A percentile compares a stretch with the other conserved stretches of the same genome.
Conservation (phyloP, 768 basidiomycete genomes). For the Melanogaster broomeanus region DNA sequence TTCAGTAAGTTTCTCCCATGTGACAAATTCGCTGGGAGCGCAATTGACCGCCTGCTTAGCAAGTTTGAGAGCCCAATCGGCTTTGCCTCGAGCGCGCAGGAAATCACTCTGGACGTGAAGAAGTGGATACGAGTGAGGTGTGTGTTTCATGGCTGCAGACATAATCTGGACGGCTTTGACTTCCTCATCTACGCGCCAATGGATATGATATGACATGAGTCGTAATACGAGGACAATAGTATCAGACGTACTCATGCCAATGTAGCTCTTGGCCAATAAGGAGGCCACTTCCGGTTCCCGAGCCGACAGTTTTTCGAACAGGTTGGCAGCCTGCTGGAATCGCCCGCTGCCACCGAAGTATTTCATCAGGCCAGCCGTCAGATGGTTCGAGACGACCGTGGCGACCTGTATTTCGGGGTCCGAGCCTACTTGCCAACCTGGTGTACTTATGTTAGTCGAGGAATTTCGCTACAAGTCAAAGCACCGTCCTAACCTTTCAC, state of each 20-base stretch:
- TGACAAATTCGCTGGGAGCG: constrained; percentile 97
- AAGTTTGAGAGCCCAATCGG: constrained; percentile 88
- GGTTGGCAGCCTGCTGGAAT: constrained; percentile 83
- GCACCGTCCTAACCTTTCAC: constrained; percentile 62
- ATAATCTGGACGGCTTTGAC: constrained; percentile 98
- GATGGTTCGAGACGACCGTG: constrained; percentile 93
- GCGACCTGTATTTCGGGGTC: constrained; percentile 99
- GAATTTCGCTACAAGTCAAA: neutral
- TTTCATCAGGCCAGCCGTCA: constrained; percentile 93
- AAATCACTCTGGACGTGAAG: constrained; percentile 96
- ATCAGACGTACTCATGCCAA: constrained; percentile 88
- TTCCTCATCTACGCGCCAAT: constrained; percentile 75
- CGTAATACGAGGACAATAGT: neutral
- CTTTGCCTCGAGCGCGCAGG: constrained; percentile 79
- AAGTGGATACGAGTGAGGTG: constrained; percentile 91
- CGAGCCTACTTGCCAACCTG: constrained; percentile 98
- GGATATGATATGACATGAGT: too few relatives aligned
- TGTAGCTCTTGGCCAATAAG: constrained; percentile 84
- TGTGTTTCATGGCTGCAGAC: constrained; percentile 75
- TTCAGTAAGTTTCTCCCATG: constrained; percentile 98
- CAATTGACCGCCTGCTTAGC: constrained; percentile 97
- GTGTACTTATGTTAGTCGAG: neutral
- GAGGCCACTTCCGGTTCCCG: constrained; percentile 89
- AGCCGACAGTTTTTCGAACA: constrained; percentile 89
- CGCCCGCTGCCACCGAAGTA: constrained; percentile 94